Evolutionary conservation across 129 eudicot species (phyloP).

Genomic region (Pittosporum tobira): DNA sequence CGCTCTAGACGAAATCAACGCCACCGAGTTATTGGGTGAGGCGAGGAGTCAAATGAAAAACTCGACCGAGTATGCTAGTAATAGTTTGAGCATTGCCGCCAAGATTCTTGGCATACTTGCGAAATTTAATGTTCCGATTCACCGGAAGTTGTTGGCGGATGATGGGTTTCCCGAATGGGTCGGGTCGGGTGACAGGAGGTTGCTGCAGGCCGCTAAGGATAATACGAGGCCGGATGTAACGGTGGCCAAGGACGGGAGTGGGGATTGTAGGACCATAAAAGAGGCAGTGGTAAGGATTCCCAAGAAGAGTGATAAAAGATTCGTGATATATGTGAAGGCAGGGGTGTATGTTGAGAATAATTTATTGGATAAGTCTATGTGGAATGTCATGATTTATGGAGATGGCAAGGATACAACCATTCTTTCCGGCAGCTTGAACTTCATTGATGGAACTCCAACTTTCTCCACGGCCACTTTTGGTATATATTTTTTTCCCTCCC

Average conservation of each 20-base stretch:
- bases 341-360: conserved; percentile 60
- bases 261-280: conserved; percentile 38
- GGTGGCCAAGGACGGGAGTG: conserved; percentile 70
- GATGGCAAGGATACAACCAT: conserved; percentile 56
- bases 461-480: conserved; percentile 71
- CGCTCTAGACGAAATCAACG: conserved; percentile 38
- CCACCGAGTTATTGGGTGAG: conserved; percentile 19
- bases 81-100: conserved; percentile 70
- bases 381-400: conserved; percentile 81
- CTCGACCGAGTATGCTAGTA: conserved; percentile 56
- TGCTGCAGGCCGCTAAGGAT: conserved; percentile 42
- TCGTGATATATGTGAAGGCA: conserved; percentile 54
- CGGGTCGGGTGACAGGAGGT: conserved; percentile 36
- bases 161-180: conserved; percentile 59
- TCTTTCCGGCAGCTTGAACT: conserved; percentile 44
- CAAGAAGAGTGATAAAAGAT: conserved; percentile 42
- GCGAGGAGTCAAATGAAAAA: conserved; percentile 27
- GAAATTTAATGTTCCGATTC: conserved; percentile 38
- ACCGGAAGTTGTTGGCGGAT: conserved; percentile 41
- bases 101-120: conserved; percentile 37
- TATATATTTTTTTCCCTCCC: conserved; percentile 22
- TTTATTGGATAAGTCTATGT: conserved; percentile 41
- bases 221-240: conserved; percentile 43
- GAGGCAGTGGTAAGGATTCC: conserved; percentile 56
- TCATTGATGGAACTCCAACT: conserved; percentile 57